Base-by-base conservation (phyloP, 495 filamentous ascomycete species). In the Penicillium egyptiacum region DNA sequence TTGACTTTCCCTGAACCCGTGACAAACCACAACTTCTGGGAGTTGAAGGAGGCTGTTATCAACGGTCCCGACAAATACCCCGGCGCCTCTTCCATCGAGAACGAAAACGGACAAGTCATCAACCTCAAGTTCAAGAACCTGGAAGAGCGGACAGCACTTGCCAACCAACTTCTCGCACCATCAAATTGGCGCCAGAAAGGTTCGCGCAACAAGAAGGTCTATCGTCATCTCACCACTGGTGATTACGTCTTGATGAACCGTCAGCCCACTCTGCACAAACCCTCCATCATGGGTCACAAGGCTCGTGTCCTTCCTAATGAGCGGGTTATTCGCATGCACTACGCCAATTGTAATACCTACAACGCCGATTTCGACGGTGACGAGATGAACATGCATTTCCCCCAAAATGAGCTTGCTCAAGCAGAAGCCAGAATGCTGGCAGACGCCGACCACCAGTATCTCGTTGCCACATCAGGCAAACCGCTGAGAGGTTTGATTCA, bases 361-460 rank as follows among this genome's bases (percentile, higher is more conserved):
- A 99, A 99, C 63, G 95, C 95, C n/a, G 95, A 99, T 83, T 99
- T 98, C 72, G 95, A 99, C 70, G 95, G 95, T 70, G 95, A 99
- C 64, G 95, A 99, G 74, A 99, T 99, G 95, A 99, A 99, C 70
- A 96, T 99, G 94, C 95, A 99, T 70, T 96, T 99, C 68, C 95
- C 95, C 10, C 95, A 99, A 62, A 97, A 95, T 63, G 95, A 97
- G 68, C 78, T 97, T 66, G 95, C 93, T 23, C 82, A 94, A 56
- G 86, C 91, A 3, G 95, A 99, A 73, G 94, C 94, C 3, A 79
- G 92, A 50, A 86, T 88, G 68, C 86, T 99, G 63, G 94, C 95
- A 10, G 92, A 96, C 70, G 96, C 95, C 16, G 93, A 99, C 68
- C 90, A 96, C 66, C 95, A 99, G 63, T 99, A 99, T 70, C 86